A percentile compares a stretch with the other conserved stretches of the same genome.
phyloP scores from a whole-genome alignment of 2,329 filamentous ascomycete genomes.

The Aspergillus udagawae region DNA sequence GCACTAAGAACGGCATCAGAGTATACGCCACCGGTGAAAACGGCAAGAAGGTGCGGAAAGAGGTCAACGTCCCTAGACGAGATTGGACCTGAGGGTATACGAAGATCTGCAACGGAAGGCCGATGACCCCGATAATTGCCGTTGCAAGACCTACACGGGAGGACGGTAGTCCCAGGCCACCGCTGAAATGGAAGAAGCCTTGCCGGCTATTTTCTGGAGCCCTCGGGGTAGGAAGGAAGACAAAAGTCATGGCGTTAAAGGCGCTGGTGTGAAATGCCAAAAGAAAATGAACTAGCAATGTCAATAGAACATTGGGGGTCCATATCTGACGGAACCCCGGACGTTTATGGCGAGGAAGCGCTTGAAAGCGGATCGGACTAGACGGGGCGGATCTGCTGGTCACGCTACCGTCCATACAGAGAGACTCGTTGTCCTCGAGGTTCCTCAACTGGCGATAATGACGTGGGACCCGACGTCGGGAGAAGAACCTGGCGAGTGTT shows the following conservation, averaged over 20 bases:
- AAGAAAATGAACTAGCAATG: constrained; percentile 61
- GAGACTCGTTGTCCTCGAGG: constrained; percentile 24
- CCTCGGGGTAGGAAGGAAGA: constrained; percentile 71
- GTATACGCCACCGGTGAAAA: constrained; percentile 69
- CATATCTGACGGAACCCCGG: constrained; percentile 50
- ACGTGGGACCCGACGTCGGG: constrained; percentile 18
- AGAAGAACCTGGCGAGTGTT: constrained; percentile 26
- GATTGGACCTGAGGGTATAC: constrained; percentile 66
- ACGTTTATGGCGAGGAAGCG: constrained; percentile 36
- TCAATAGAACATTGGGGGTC: constrained; percentile 53
- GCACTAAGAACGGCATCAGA: constrained; percentile 65
- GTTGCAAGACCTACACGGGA: constrained; percentile 72
- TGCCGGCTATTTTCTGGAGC: constrained; percentile 41
- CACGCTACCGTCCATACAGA: constrained; percentile 30
- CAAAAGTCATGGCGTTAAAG: constrained; percentile 71
- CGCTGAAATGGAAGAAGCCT: constrained; percentile 57
- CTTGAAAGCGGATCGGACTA: constrained; percentile 22
- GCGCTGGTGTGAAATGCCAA: constrained; percentile 71
- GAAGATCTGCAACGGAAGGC: constrained; percentile 68
- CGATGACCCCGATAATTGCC: constrained; percentile 69
- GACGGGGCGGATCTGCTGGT: constrained; percentile 22
- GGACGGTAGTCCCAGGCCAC: constrained; percentile 70
- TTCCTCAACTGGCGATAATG: constrained; percentile 35
- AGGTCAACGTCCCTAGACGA: constrained; percentile 63
- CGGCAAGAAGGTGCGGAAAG: constrained; percentile 65